These are phyloP conservation scores for Angophora floribunda DNA, from an alignment of 345 rosid genomes.

Conservation along the genomic window DNA sequence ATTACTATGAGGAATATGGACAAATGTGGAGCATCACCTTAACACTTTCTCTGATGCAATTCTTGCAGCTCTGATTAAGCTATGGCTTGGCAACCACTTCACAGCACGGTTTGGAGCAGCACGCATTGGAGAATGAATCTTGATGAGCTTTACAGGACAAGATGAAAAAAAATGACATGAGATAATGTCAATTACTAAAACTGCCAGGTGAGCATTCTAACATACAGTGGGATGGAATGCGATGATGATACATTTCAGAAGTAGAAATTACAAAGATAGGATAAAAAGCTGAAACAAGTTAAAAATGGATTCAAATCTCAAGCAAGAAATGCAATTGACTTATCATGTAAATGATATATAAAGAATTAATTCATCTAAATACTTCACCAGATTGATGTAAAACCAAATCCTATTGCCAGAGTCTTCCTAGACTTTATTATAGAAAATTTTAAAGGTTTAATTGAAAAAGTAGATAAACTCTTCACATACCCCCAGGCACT, in stretches of 20 bases:
- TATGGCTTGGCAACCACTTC: slow-evolving; percentile 60
- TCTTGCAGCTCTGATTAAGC: slow-evolving; percentile 66
- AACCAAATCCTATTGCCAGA: neutral
- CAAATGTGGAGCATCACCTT: slow-evolving; percentile 31
- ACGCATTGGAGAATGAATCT: slow-evolving; percentile 95
- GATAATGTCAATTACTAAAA: neutral
- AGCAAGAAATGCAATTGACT: neutral
- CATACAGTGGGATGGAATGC: neutral
- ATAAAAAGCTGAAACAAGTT: neutral
- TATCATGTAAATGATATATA: neutral
- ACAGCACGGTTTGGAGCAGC: slow-evolving; percentile 62
- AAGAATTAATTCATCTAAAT: neutral
- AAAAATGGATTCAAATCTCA: neutral
- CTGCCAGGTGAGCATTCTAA: neutral
- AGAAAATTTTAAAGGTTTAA: neutral
- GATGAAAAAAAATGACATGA: neutral
- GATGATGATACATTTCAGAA: neutral
- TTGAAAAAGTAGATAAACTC: neutral
- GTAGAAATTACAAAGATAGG: neutral
- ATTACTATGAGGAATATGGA: neutral
- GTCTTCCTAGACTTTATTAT: neutral
- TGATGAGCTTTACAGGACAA: slow-evolving; percentile 50
- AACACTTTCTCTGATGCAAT: slow-evolving; percentile 76
- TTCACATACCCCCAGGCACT: slow-evolving; percentile 85
- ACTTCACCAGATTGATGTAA: neutral